Base-by-base conservation (phyloP, 768 basidiomycete species). In the Cyathus striatus region DNA sequence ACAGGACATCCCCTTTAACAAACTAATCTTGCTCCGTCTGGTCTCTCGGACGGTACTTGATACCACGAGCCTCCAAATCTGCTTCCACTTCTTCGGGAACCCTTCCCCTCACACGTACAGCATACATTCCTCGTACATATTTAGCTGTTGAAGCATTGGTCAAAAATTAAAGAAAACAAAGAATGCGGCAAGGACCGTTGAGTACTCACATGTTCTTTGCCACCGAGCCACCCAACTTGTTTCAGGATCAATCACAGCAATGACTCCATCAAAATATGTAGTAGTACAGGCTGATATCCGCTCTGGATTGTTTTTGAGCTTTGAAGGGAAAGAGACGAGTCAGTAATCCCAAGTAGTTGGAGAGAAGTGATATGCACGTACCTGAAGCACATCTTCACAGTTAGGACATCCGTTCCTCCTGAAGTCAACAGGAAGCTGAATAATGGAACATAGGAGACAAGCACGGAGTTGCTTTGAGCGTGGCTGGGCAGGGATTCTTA, bases 221-320 rank as follows among this genome's bases (percentile, higher is more conserved):
- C 94, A 99, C 51, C 88, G 78, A 5, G 90, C 89, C 5, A 98
- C 93, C 96, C 96, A 99, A 59, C 90, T 92, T 38, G 76, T 75
- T 52, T 89, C 83, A 2, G 94, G 86, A 54, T 89, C 80, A 34
- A 92, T 81, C 37, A 92, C 79, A 0, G 93, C 80, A 49, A 97
- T 89, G 27, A 91, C 74, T 10, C 96, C 96, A 52, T 98, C 95
- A 51, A 89, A 99, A 50, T 89, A 83, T 1, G 87, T 82, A 20
- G 92, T 94, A 7, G 95, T 99, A 61, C 93, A 97, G 38, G 78
- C 72, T 9, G 76, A 64, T 23, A 97, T 87, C 17, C 90, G 77
- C 48, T 98, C 96, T 5, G 78, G 71, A 40, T 80, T 86, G 17
- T 85, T 84, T 66, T 90, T 89, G 81, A 97, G 84, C 94, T 98